Percentiles rank a stretch among this genome's conserved stretches.
phyloP scores from a whole-genome alignment of 352 stramenopile genomes.

The Phytophthora fragariaefolia region DNA sequence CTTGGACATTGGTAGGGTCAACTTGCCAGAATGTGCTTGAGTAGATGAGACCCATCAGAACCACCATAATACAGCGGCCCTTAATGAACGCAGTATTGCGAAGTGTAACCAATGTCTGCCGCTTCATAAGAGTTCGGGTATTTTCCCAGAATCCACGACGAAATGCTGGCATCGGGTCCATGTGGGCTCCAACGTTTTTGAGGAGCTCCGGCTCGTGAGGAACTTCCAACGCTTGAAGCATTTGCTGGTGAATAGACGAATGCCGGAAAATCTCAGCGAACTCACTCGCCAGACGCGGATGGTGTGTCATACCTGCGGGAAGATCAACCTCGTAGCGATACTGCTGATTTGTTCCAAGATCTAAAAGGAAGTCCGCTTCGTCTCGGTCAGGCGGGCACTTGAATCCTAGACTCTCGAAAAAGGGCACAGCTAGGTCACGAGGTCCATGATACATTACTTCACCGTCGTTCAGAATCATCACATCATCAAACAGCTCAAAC shows the following conservation, averaged over 20 bases:
- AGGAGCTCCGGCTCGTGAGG: slow-evolving; percentile 35
- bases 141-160: slow-evolving; percentile 48
- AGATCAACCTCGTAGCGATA: slow-evolving; percentile 32
- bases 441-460: slow-evolving; percentile 51
- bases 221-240: slow-evolving; percentile 32
- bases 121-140: slow-evolving; percentile 43
- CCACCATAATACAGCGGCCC: slow-evolving; percentile 47
- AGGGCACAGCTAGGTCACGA: slow-evolving; percentile 57
- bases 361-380: slow-evolving; percentile 50
- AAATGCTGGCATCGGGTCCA: slow-evolving; percentile 50
- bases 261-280: slow-evolving; percentile 40
- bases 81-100: slow-evolving; percentile 57
- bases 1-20: slow-evolving; percentile 42
- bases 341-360: slow-evolving; percentile 47
- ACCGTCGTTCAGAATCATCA: slow-evolving; percentile 55
- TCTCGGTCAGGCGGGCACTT: slow-evolving; percentile 43
- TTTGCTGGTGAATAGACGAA: slow-evolving; percentile 39
- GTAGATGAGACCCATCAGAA: slow-evolving; percentile 51
- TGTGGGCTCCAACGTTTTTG: slow-evolving; percentile 36
- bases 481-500: slow-evolving; percentile 58
- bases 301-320: slow-evolving; percentile 19
- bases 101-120: slow-evolving; percentile 67
- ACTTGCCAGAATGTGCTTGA: slow-evolving; percentile 53
- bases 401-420: slow-evolving; percentile 37
- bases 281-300: slow-evolving; percentile 40